Evolutionary conservation across 1,284 basidiomycete species (phyloP).

Genomic region (Cerioporus squamosus): DNA sequence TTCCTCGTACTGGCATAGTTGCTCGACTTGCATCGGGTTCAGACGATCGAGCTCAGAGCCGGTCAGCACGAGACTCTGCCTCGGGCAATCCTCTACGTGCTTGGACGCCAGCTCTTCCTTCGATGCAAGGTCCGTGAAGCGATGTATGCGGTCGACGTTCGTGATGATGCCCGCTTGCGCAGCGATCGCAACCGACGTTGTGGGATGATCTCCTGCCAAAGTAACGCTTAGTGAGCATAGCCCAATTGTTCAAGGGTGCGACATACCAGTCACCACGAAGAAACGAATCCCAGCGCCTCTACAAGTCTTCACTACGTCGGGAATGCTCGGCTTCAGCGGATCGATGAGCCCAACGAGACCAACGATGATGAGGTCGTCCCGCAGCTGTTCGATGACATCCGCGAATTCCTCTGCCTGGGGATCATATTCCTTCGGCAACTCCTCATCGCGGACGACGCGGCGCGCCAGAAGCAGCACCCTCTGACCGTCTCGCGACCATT

Average conservation of each 20-base stretch:
- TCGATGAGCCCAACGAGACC: slow-evolving; percentile 68
- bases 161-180: slow-evolving; percentile 61
- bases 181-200: slow-evolving; percentile 62
- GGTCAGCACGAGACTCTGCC: slow-evolving; percentile 49
- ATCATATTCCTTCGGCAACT: slow-evolving; percentile 35
- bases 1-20: slow-evolving; percentile 57
- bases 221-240: slow-evolving; percentile 29
- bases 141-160: slow-evolving; percentile 42
- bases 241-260: slow-evolving; percentile 16
- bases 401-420: slow-evolving; percentile 43
- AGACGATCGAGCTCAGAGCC: slow-evolving; percentile 53
- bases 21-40: slow-evolving; percentile 49
- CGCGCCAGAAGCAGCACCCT: slow-evolving; percentile 57
- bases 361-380: slow-evolving; percentile 55
- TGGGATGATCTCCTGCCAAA: slow-evolving; percentile 50
- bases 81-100: slow-evolving; percentile 11
- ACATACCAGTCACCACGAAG: slow-evolving; percentile 69
- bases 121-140: slow-evolving; percentile 43
- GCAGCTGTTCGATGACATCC: slow-evolving; percentile 39
- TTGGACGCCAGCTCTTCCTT: slow-evolving; percentile 12
- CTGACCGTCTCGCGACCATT: slow-evolving; percentile 59
- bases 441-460: slow-evolving; percentile 36
- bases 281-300: slow-evolving; percentile 65
- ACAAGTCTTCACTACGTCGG: slow-evolving; percentile 50
- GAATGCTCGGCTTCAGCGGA: slow-evolving; percentile 62